Evolutionary conservation across 208 protist species (phyloP), one percentile per base, ranked within the genome.

Genomic region (Trypanosoma melophagium): DNA sequence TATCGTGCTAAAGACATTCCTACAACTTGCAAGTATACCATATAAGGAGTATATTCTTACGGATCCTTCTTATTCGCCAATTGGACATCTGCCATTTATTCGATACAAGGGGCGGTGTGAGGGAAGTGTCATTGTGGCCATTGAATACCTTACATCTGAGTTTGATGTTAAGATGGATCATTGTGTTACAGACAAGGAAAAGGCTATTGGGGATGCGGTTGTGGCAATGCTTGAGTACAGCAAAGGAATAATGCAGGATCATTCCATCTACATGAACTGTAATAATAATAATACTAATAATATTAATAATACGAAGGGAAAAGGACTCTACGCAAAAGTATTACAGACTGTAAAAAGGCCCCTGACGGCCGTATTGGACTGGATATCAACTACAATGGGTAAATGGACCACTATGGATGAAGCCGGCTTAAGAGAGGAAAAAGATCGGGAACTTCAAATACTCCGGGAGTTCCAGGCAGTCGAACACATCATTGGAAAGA

Each of bases 1-100:
- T 61, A 35, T 42, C 0, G 66, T 69, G 54, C 21, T 72, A 61
- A 65, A 78, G 59, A 61, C 72, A 22, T 78, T 74, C 28, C 47
- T 78, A 44, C 72, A 65, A 21, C 65, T 78, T 1, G 59, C 66
- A 9, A 12, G 45, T 16, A 78, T 78, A 38, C 62, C 65, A 45
- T 72, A 78, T 62, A 31, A 66, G 17, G 49, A 60, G 47, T 24
- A 38, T 14, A 44, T 14, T 44, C 31, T 41, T 17, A 59, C 52
- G 9, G 25, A 65, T 51, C 16, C 56, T 35, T 13, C 60, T 45
- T 45, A 35, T 24, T 74, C 66, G 42, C 72, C 72, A 51, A 78
- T 49, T 52, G 66, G 47, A 19, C 41, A 57, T 21, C 42, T 78
- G 24, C 72, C 72, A 3, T 78, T 69, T 59, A 63, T 73, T n/a